Base-by-base conservation (phyloP, 495 filamentous ascomycete genomes). In the Terfezia claveryi region DNA sequence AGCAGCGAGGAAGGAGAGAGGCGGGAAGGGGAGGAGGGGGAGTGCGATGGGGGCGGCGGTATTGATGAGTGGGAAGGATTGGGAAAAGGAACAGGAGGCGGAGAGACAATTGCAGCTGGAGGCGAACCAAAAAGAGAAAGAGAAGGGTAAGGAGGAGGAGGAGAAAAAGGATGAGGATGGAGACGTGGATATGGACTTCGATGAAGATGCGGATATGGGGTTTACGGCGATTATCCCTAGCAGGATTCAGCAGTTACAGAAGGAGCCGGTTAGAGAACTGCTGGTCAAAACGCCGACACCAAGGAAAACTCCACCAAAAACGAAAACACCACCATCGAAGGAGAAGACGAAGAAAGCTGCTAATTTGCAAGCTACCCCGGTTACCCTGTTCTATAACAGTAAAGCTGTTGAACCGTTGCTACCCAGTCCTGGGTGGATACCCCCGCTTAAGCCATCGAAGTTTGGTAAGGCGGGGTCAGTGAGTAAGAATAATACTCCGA, bases 21-120 rank as follows among this genome's bases (percentile, higher is more conserved):
- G n/a, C 80, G 81, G 37, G 67, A 74, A 49, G 36, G 81, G 37
- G 67, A 49, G 41, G 41, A 9, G 57, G 58, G 51, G 54, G 61
- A 50, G 60, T 36, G 51, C 65, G 64, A 54, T 58, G 55, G 44
- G 56, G 62, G 51, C 51, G 37, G 49, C 55, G 16, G 23, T 62
- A 52, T 49, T 70, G 59, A 60, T 56, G 59, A 67, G 50, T 50
- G 53, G 49, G 49, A 64, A 23, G 57, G 66, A 55, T 32, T 69
- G 55, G 76, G 72, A 23, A 79, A 87, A 38, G 73, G 78, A 62
- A 80, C 85, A 2, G 83, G 88, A 82, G 81, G 56, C 59, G 17
- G 56, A 68, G 70, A 23, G 62, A 20, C 41, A 46, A 20, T 20
- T 46, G 12, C 41, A 46, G 17, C 12, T 66, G 46, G 70, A 81